Conservation (phyloP, 2,329 filamentous ascomycete species). For the Diaporthe batatas region DNA sequence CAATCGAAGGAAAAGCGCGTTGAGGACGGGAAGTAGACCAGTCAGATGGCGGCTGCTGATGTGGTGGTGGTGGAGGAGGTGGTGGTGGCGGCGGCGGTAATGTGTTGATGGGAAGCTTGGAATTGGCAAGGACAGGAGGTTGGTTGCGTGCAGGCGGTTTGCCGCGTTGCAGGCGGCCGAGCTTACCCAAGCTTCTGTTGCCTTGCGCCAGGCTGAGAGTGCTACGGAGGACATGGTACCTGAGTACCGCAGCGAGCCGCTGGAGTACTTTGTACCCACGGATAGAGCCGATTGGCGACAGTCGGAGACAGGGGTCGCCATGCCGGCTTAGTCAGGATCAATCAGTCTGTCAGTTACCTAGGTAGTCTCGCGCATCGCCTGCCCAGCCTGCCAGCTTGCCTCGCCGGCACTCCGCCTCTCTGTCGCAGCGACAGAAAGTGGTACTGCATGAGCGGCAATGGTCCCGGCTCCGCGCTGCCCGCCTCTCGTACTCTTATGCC, state of each 20-base stretch:
- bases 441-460: not conserved
- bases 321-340: not conserved
- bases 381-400: no score
- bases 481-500: not conserved
- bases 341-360: no score
- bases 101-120: conserved; percentile 5
- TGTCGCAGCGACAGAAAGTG: not conserved
- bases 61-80: not conserved
- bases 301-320: not conserved
- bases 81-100: not conserved
- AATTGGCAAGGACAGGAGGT: conserved; percentile 11
- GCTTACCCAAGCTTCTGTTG: conserved; percentile 56
- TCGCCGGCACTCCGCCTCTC: no score
- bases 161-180: conserved; percentile 42
- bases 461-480: conserved; percentile 15
- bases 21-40: not conserved
- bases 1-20: not conserved
- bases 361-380: no score
- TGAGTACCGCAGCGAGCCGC: not conserved
- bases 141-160: conserved; percentile 18
- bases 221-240: no score
- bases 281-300: not conserved
- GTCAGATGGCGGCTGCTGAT: conserved; percentile 1
- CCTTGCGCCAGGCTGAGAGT: conserved; percentile 47
- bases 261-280: not conserved